These are phyloP conservation scores for Schwanniomyces polymorphus DNA, from an alignment of 805 yeast genomes.

Conservation along the genomic window DNA sequence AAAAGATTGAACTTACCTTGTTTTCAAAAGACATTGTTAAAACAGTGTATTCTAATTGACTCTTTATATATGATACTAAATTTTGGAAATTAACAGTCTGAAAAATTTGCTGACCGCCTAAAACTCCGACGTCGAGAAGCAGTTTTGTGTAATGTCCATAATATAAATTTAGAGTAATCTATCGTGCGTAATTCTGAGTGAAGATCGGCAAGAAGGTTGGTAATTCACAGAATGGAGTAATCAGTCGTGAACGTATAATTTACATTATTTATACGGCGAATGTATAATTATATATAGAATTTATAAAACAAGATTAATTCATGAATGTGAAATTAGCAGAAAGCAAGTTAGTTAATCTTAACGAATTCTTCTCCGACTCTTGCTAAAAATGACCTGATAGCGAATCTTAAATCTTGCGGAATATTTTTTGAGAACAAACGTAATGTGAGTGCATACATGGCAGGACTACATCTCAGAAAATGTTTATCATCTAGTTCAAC, in stretches of 20 bases:
- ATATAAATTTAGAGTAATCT: neutral
- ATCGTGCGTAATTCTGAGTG: neutral
- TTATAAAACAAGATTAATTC: neutral
- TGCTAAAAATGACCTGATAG: slow-evolving; percentile 58
- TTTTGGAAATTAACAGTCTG: slow-evolving; percentile 5
- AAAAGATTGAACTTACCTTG: slow-evolving; percentile 37
- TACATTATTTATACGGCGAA: neutral
- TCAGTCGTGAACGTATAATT: neutral
- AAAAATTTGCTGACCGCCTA: slow-evolving; percentile 13
- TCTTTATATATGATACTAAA: neutral
- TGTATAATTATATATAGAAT: neutral
- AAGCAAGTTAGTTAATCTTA: slow-evolving; percentile 1
- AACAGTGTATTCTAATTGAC: slow-evolving; percentile 1
- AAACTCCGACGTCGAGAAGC: slow-evolving; percentile 5
- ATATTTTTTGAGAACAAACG: slow-evolving; percentile 60
- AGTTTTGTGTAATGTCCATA: slow-evolving; percentile 9
- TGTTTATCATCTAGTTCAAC: slow-evolving; percentile 74
- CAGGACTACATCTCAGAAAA: slow-evolving; percentile 58
- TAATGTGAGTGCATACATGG: slow-evolving; percentile 59
- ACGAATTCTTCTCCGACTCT: slow-evolving; percentile 48
- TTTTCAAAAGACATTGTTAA: slow-evolving; percentile 45
- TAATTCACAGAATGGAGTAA: neutral
- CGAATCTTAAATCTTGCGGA: slow-evolving; percentile 59
- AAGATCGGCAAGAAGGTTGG: neutral
- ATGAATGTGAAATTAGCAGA: neutral